Evolutionary conservation across 2,329 filamentous ascomycete genomes (phyloP).

Genomic region (Chaetothyriales sp.): DNA sequence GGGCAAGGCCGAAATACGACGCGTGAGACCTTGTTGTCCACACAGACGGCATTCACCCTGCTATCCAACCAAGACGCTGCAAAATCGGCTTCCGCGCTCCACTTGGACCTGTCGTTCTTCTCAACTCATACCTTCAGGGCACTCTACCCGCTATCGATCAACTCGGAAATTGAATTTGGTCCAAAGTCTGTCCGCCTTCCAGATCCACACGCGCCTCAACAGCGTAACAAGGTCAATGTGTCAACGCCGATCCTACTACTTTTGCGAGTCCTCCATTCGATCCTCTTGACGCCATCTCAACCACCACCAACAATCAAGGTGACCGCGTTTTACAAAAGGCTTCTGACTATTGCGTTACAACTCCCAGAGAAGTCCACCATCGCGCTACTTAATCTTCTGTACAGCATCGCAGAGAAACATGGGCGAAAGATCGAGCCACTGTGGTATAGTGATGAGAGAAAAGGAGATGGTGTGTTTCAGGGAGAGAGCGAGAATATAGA

Average conservation of each 20-base stretch:
- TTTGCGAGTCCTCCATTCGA: slow-evolving; percentile 68
- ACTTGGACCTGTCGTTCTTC: slow-evolving; percentile 90
- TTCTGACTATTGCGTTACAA: slow-evolving; percentile 69
- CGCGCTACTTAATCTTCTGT: slow-evolving; percentile 64
- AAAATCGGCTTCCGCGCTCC: slow-evolving; percentile 65
- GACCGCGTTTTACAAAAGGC: slow-evolving; percentile 86
- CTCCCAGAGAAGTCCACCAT: slow-evolving; percentile 79
- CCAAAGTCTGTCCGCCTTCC: slow-evolving; percentile 60
- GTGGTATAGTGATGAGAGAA: slow-evolving; percentile 89
- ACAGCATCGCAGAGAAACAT: slow-evolving; percentile 67
- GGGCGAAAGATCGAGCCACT: slow-evolving; percentile 68
- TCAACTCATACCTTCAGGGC: slow-evolving; percentile 84
- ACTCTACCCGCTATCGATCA: slow-evolving; percentile 62
- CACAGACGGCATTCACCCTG: slow-evolving; percentile 91
- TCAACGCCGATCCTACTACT: slow-evolving; percentile 90
- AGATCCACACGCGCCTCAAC: slow-evolving; percentile 42
- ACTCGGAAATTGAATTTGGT: slow-evolving; percentile 72
- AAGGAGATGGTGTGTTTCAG: slow-evolving; percentile 79
- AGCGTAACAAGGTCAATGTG: slow-evolving; percentile 68
- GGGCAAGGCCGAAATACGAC: slow-evolving; percentile 53
- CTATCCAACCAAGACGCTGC: slow-evolving; percentile 86
- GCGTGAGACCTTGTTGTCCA: slow-evolving; percentile 81
- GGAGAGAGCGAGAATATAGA: slow-evolving; percentile 61
- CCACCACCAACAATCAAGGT: slow-evolving; percentile 62
- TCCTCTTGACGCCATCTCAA: slow-evolving; percentile 62